Evolutionary conservation across 345 rosid species (phyloP).

Genomic region (Salix viminalis): DNA sequence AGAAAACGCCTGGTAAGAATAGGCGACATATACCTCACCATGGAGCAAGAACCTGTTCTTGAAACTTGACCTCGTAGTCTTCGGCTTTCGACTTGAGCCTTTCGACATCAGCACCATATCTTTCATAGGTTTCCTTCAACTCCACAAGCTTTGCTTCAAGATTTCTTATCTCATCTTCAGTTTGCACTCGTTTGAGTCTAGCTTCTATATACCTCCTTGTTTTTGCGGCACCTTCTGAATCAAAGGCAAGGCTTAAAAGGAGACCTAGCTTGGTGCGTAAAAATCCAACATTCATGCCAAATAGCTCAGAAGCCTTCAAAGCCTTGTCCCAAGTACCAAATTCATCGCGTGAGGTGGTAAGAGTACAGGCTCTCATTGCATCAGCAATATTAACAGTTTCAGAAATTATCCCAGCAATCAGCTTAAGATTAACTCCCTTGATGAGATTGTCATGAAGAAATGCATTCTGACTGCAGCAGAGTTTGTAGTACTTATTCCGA

Average conservation of each 20-base stretch:
- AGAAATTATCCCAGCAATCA: constrained; percentile 46
- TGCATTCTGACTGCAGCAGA: constrained; percentile 54
- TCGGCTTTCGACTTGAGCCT: constrained; percentile 42
- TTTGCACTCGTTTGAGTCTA: constrained; percentile 28
- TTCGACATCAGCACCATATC: constrained; percentile 33
- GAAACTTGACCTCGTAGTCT: constrained; percentile 45
- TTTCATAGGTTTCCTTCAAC: constrained; percentile 40
- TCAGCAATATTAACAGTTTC: constrained; percentile 64
- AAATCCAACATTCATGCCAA: constrained; percentile 67
- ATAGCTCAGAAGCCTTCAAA: constrained; percentile 52
- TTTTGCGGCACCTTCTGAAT: constrained; percentile 45
- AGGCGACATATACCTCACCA: constrained; percentile 36
- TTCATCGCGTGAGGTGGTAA: constrained; percentile 45
- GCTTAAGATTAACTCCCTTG: constrained; percentile 46
- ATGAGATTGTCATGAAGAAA: constrained; percentile 55
- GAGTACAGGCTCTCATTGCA: constrained; percentile 45
- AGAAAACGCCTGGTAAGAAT: background rate
- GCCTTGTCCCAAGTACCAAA: constrained; percentile 53
- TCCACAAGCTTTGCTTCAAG: constrained; percentile 48
- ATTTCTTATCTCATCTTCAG: constrained; percentile 41
- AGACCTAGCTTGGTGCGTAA: constrained; percentile 40
- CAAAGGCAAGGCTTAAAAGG: constrained; percentile 46
- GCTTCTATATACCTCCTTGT: constrained; percentile 55
- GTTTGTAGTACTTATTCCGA: constrained; percentile 47
- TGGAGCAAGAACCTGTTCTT: constrained; percentile 45